Evolutionary conservation across 352 stramenopile genomes (phyloP).

Genomic region (Peronosclerospora sorghi): DNA sequence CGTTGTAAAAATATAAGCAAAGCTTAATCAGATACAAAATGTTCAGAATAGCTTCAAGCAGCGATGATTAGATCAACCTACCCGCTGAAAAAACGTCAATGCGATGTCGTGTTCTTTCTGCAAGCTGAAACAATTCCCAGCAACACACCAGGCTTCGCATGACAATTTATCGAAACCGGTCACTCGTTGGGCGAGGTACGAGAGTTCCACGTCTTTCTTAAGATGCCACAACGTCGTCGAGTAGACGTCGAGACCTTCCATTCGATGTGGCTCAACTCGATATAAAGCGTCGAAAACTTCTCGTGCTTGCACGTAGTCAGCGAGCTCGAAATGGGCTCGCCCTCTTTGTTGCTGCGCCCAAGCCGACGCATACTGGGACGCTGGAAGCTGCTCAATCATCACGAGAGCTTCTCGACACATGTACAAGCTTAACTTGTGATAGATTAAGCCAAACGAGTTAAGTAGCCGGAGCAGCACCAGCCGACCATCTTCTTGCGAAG

Average conservation of each 20-base stretch:
- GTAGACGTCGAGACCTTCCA: constrained; percentile 91
- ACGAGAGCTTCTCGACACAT: constrained; percentile 81
- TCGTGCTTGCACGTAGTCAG: constrained; percentile 88
- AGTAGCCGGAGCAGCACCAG: constrained; percentile 47
- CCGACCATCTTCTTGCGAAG: constrained; percentile 5
- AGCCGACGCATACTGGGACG: constrained; percentile 80
- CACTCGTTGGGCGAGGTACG: constrained; percentile 90
- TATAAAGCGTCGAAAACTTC: constrained; percentile 86
- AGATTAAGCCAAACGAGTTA: constrained; percentile 62
- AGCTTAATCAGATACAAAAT: not conserved
- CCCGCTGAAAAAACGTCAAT: constrained; percentile 92
- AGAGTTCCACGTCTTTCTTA: constrained; percentile 95
- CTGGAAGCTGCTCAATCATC: constrained; percentile 78
- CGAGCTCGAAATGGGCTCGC: constrained; percentile 91
- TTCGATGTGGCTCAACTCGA: constrained; percentile 84
- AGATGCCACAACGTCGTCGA: constrained; percentile 95
- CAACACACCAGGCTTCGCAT: constrained; percentile 92
- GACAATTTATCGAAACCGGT: constrained; percentile 90
- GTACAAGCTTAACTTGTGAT: constrained; percentile 63
- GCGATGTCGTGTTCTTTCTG: constrained; percentile 97
- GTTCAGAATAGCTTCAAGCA: not conserved
- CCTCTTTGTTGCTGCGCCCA: constrained; percentile 93
- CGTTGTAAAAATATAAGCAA: not conserved
- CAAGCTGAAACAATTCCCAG: constrained; percentile 96
- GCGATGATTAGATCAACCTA: constrained; percentile 13